Conservation (phyloP, 306 rosid species). For the Fragaria ananassa region DNA sequence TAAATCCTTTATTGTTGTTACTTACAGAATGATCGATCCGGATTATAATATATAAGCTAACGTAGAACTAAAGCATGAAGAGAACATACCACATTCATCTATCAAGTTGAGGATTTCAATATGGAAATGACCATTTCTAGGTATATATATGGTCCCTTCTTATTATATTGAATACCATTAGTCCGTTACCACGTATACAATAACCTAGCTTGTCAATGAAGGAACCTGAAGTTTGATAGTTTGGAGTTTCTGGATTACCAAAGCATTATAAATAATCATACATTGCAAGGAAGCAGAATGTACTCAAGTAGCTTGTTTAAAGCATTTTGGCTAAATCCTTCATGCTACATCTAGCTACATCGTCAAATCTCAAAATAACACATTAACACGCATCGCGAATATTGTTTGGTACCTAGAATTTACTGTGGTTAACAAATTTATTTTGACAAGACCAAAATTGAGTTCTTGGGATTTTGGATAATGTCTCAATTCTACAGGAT, state of each 20-base stretch:
- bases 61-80: not conserved
- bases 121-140: not conserved
- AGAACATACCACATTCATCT: not conserved
- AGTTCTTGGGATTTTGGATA: not conserved
- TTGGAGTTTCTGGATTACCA: too few relatives aligned
- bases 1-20: not conserved
- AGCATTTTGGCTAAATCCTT: not conserved
- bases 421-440: too few relatives aligned
- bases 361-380: not conserved
- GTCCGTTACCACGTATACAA: too few relatives aligned
- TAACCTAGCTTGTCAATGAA: not conserved
- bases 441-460: too few relatives aligned
- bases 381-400: too few relatives aligned
- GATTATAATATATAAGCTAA: not conserved
- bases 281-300: too few relatives aligned
- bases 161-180: too few relatives aligned
- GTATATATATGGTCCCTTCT: too few relatives aligned
- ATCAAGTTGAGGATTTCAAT: conserved; percentile 1
- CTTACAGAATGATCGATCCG: not conserved
- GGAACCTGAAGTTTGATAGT: not conserved
- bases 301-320: too few relatives aligned
- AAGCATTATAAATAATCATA: too few relatives aligned
- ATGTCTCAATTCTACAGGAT: too few relatives aligned
- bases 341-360: not conserved
- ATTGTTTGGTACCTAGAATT: too few relatives aligned